Evolutionary conservation across 352 stramenopile species (phyloP).

Genomic region (Globisporangium cystogenes): DNA sequence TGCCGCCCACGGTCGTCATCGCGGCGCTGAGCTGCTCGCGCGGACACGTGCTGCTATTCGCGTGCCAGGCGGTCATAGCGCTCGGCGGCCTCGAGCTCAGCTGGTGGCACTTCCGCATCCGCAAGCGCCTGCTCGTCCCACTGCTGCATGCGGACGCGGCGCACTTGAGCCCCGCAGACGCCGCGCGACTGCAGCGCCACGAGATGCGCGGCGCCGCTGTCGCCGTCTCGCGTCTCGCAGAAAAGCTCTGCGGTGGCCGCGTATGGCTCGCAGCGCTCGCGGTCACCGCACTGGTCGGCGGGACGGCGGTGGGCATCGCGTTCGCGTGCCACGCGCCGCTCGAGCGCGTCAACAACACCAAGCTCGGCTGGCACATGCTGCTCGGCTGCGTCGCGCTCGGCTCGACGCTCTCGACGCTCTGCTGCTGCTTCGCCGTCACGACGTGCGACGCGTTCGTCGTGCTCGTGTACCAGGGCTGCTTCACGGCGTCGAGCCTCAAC

Average conservation of each 20-base stretch:
- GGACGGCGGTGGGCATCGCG: constrained; percentile 10
- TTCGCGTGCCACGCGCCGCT: constrained; percentile 8
- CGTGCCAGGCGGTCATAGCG: constrained; percentile 26
- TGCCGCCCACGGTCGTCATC: constrained; percentile 27
- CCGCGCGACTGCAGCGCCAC: constrained; percentile 16
- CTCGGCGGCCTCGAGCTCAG: constrained; percentile 40
- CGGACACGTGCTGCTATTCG: constrained; percentile 28
- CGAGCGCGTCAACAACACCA: constrained; percentile 5
- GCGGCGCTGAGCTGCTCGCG: constrained; percentile 29
- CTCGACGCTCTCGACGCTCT: constrained; percentile 22
- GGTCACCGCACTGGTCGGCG: constrained; percentile 9
- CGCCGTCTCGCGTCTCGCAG: constrained; percentile 23
- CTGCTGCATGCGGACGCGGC: constrained; percentile 2
- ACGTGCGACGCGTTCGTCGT: constrained; percentile 32
- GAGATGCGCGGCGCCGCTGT: constrained; percentile 21
- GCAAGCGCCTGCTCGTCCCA: constrained; percentile 30
- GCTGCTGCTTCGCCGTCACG: constrained; percentile 34
- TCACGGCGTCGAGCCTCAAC: constrained; percentile 54
- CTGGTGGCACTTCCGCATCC: constrained; percentile 62
- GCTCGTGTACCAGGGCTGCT: constrained; percentile 42
- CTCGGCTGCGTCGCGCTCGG: constrained; percentile 20
- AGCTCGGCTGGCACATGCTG: constrained; percentile 23
- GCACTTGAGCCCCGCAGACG: constrained; percentile 16
- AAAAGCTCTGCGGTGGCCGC: constrained; percentile 13
- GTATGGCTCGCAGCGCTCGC: constrained; percentile 13